Percentiles rank a stretch among this genome's conserved stretches.
Conservation (phyloP, 164 flowering plant species). For the Platanus orientalis region DNA sequence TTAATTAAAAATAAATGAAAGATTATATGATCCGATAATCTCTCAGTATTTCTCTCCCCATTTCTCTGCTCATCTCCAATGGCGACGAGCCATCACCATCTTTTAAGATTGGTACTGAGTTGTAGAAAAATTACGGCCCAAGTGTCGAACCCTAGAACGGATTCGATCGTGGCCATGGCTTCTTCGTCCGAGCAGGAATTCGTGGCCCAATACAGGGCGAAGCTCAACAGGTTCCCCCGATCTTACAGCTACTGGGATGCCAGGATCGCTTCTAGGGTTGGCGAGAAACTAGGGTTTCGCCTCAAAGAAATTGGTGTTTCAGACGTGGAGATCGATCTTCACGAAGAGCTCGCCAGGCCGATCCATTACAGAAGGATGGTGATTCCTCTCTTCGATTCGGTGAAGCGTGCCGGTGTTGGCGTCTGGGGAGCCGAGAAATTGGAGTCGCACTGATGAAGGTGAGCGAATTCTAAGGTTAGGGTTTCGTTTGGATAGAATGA, state of each 20-base stretch:
- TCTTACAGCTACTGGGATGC: conserved; percentile 51
- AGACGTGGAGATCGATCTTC: conserved; percentile 42
- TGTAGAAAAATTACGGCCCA: conserved; percentile 70
- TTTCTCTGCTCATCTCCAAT: no score
- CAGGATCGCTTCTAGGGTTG: conserved; percentile 51
- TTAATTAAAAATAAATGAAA: no score
- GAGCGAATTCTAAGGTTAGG: no score
- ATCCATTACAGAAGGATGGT: conserved; percentile 36
- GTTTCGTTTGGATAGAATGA: no score
- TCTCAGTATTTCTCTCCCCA: no score
- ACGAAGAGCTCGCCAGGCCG: conserved; percentile 56
- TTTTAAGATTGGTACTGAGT: conserved; percentile 49
- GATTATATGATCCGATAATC: no score
- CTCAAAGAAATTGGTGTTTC: conserved; percentile 51
- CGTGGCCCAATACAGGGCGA: conserved; percentile 42
- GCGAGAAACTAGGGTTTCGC: conserved; percentile 57
- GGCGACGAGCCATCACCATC: conserved; percentile 24
- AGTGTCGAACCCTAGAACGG: conserved; percentile 42
- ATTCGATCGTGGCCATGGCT: conserved; percentile 77
- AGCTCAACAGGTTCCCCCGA: conserved; percentile 47
- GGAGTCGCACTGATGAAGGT: conserved; percentile 3
- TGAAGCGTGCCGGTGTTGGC: conserved; percentile 36
- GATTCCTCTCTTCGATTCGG: conserved; percentile 49
- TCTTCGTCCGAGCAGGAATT: conserved; percentile 71
- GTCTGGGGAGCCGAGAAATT: conserved; percentile 38